These are phyloP conservation scores for Psidium friedrichsthalianum DNA, from an alignment of 345 rosid genomes.

Conservation along the genomic window DNA sequence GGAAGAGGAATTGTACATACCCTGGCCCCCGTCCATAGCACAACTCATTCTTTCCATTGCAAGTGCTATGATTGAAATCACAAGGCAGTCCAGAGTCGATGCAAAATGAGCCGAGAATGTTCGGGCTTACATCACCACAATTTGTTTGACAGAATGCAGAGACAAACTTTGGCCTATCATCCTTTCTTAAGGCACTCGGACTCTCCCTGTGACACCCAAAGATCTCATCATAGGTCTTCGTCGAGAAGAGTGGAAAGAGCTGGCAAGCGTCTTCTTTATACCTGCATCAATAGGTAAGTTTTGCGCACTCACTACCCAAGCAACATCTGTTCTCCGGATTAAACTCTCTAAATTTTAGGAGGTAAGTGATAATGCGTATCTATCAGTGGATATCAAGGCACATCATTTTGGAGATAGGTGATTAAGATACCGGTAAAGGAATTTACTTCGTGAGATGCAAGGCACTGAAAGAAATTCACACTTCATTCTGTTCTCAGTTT, in stretches of 20 bases:
- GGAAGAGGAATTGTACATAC: conserved; percentile 19
- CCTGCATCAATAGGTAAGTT: not conserved
- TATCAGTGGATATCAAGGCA: not conserved
- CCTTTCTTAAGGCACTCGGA: conserved; percentile 66
- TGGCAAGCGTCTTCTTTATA: conserved; percentile 32
- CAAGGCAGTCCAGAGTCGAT: conserved; percentile 83
- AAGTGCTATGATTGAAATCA: conserved; percentile 97
- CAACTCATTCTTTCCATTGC: conserved; percentile 83
- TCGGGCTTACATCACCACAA: conserved; percentile 98
- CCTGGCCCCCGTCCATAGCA: conserved; percentile 99
- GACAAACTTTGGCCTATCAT: conserved; percentile 76
- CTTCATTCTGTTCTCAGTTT: not conserved
- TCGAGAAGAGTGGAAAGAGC: conserved; percentile 64
- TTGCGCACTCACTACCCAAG: conserved; percentile 16
- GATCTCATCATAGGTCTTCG: conserved; percentile 55
- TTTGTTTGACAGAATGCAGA: conserved; percentile 96
- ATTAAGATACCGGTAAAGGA: not conserved
- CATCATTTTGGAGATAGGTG: not conserved
- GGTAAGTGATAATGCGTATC: not conserved
- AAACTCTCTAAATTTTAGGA: not conserved
- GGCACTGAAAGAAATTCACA: not conserved
- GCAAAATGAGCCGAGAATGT: conserved; percentile 93
- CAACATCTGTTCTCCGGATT: conserved; percentile 51
- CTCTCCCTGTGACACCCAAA: conserved; percentile 60
- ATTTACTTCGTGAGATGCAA: not conserved